Base-by-base conservation (phyloP, 2,329 filamentous ascomycete species). In the Xylariaceae sp. region DNA sequence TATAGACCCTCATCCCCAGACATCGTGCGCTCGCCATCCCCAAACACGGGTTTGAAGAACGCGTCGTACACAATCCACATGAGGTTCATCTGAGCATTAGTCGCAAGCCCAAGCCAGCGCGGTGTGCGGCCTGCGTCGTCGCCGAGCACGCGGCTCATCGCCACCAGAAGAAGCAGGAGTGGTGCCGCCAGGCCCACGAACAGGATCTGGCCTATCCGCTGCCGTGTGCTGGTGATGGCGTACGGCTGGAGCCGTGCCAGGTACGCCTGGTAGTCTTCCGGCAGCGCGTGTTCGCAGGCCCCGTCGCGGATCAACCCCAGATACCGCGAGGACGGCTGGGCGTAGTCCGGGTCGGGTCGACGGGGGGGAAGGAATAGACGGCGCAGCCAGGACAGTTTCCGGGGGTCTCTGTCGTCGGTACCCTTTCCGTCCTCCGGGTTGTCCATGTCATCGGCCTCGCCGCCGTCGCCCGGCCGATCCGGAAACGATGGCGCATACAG, bases 291-390 rank as follows among this genome's bases (percentile, higher is more conserved):
- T 68, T 97, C 91, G 1, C 75, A 73, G 0, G 89, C 92, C 15
- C 94, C 94, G 60, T 86, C 81, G 13, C 79, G 83, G 62, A 99
- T 81, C 47, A 96, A 79, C 56, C 86, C 85, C 21, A 96, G 75
- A 69, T 99, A 97, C 12, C 94, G 85, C 41, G 83, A 77, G 2
- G 89, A 95, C 0, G 94, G 81, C 71, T 96, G 89, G 0, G 91
- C 88, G 64, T 92, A 91, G 53, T 79, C 78, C 1, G 84, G 79
- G 49, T 87, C 79, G 0, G 85, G 84, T 5, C 89, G 83, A 22
- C 76, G 70, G 2, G 70, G 69, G 2, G 71, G 72, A 1, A 68
- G 61, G 6, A 76, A 66, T 21, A 85, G 71, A 36, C 77, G 76
- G 47, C 69, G 63, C 68, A 75, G 74, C 76, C 75, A 58, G 21